These are phyloP conservation scores for Lagenidium giganteum DNA, from an alignment of 352 stramenopile species.

Conservation along the genomic window DNA sequence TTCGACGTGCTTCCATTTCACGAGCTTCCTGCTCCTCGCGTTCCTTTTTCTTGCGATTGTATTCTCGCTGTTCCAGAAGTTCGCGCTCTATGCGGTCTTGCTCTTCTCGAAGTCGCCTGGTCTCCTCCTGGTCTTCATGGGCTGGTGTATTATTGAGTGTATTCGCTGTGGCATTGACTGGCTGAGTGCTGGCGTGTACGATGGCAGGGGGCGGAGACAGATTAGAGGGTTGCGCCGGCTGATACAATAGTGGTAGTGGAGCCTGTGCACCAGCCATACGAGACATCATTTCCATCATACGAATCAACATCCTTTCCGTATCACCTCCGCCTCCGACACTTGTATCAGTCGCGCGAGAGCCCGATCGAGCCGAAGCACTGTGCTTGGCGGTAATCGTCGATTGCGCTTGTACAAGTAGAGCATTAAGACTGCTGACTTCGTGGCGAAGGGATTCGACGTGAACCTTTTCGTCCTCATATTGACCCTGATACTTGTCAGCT, in stretches of 20 bases:
- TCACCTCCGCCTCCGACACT: conserved; percentile 3
- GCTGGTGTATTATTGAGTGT: neutral
- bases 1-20: conserved; percentile 27
- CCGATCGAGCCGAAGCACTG: conserved; percentile 6
- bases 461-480: conserved; percentile 76
- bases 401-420: conserved; percentile 57
- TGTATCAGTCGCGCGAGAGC: neutral
- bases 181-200: too few species aligned
- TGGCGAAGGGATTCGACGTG: conserved; percentile 64
- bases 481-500: conserved; percentile 52
- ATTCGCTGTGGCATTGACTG: too few species aligned
- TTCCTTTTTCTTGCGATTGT: conserved; percentile 30
- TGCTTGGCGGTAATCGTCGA: conserved; percentile 40
- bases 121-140: conserved; percentile 3
- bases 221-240: neutral
- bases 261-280: conserved; percentile 5
- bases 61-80: conserved; percentile 42
- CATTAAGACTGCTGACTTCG: conserved; percentile 57
- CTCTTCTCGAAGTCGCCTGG: conserved; percentile 21
- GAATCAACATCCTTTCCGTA: conserved; percentile 29
- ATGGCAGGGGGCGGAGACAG: too few species aligned
- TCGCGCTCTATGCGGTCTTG: conserved; percentile 38
- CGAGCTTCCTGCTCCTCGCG: conserved; percentile 31
- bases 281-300: conserved; percentile 67
- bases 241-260: neutral